Evolutionary conservation across 2,329 filamentous ascomycete genomes (phyloP).

Genomic region (Penicillium thymicola): DNA sequence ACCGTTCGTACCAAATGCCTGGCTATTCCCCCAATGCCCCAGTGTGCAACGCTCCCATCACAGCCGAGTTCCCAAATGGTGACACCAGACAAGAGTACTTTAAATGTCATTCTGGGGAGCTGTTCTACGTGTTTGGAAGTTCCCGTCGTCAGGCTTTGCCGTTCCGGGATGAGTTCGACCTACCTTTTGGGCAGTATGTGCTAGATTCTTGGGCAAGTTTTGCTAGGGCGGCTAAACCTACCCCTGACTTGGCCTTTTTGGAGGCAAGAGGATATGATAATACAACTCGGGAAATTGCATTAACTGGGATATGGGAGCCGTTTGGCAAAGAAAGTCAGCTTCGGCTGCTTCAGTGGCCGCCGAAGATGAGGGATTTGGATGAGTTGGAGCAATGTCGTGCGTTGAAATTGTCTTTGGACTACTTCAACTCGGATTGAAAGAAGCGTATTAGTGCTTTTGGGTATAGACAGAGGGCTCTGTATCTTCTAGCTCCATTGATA

Average conservation of each 20-base stretch:
- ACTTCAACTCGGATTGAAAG: not conserved
- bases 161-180: slow-evolving; percentile 19
- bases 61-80: slow-evolving; percentile 41
- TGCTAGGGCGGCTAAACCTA: slow-evolving; percentile 17
- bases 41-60: slow-evolving; percentile 46
- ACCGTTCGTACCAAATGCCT: slow-evolving; percentile 50
- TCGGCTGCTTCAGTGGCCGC: slow-evolving; percentile 18
- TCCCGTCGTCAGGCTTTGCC: slow-evolving; percentile 25
- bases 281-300: slow-evolving; percentile 11
- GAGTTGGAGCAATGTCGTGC: slow-evolving; percentile 15
- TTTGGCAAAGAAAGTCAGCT: slow-evolving; percentile 10
- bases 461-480: not conserved
- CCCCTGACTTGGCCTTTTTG: slow-evolving; percentile 12
- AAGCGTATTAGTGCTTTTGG: not conserved
- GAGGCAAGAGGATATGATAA: slow-evolving; percentile 19
- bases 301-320: slow-evolving; percentile 8
- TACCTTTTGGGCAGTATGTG: slow-evolving; percentile 23
- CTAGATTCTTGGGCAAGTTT: slow-evolving; percentile 26
- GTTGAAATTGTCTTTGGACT: slow-evolving; percentile 12
- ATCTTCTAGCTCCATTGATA: not conserved
- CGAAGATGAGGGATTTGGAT: slow-evolving; percentile 12
- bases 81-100: slow-evolving; percentile 51
- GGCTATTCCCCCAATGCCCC: slow-evolving; percentile 53
- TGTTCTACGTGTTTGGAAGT: slow-evolving; percentile 55
- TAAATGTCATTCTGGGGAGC: slow-evolving; percentile 57